These are phyloP conservation scores for Lyophyllum decastes DNA, from an alignment of 768 basidiomycete genomes.

Conservation along the genomic window DNA sequence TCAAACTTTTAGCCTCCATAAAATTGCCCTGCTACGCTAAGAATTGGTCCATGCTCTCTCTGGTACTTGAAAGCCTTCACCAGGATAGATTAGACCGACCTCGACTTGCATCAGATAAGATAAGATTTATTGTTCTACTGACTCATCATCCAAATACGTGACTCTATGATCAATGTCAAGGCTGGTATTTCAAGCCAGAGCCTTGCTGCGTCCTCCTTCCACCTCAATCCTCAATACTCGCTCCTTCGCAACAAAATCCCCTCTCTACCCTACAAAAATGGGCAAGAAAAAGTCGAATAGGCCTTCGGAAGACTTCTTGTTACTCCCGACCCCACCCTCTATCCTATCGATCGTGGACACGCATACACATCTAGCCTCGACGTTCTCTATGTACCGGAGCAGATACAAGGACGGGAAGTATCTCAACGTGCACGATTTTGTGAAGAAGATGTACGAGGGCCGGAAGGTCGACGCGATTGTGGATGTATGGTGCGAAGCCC, in stretches of 20 bases:
- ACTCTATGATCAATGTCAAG: no score
- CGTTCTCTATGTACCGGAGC: slow-evolving; percentile 59
- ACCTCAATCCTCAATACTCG: background rate
- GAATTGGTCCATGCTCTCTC: no score
- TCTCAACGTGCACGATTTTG: slow-evolving; percentile 66
- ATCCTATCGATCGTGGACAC: slow-evolving; percentile 68
- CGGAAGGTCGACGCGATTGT: slow-evolving; percentile 67
- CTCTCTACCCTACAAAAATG: slow-evolving; percentile 24
- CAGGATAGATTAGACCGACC: no score
- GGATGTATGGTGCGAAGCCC: slow-evolving; percentile 90
- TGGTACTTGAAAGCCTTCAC: no score
- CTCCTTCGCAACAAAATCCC: background rate
- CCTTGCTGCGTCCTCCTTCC: background rate
- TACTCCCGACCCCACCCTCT: slow-evolving; percentile 38
- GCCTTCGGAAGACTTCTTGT: slow-evolving; percentile 35
- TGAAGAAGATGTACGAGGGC: slow-evolving; percentile 57
- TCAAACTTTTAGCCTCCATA: no score
- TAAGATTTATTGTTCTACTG: no score
- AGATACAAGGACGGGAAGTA: slow-evolving; percentile 63
- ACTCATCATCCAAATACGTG: no score
- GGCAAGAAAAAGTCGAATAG: slow-evolving; percentile 40
- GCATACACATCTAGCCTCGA: slow-evolving; percentile 82
- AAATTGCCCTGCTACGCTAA: no score
- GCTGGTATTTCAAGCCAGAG: no score
- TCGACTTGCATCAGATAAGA: no score